Conservation (phyloP, 2,329 filamentous ascomycete species). For the Bipolaris victoriae region DNA sequence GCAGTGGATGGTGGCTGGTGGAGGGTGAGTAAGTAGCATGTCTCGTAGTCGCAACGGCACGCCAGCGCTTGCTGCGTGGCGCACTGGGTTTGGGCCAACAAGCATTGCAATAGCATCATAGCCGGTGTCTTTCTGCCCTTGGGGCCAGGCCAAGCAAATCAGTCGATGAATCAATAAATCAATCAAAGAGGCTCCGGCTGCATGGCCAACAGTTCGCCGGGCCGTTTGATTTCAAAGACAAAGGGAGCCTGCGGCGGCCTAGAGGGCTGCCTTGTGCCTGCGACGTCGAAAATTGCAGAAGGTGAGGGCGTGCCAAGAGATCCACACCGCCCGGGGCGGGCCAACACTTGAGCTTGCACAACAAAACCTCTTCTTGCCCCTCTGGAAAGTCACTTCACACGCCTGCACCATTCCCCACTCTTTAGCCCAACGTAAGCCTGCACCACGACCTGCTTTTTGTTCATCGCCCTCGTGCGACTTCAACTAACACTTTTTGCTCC, state of each 20-base stretch:
- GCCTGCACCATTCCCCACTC: constrained; percentile 37
- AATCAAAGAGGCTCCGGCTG: not conserved
- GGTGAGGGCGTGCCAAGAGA: constrained; percentile 25
- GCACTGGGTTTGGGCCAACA: constrained; percentile 40
- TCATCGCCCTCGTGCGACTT: constrained; percentile 18
- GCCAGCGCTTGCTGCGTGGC: constrained; percentile 40
- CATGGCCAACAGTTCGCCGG: not conserved
- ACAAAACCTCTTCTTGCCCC: constrained; percentile 47
- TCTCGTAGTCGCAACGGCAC: constrained; percentile 10
- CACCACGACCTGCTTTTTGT: constrained; percentile 20
- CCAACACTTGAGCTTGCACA: constrained; percentile 39
- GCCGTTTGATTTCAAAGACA: constrained; percentile 23
- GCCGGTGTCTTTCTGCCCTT: constrained; percentile 35
- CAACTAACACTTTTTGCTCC: constrained; percentile 22
- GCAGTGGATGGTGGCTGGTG: constrained; percentile 3
- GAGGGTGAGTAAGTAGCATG: not conserved
- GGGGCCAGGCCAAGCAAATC: not conserved
- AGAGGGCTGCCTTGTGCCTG: constrained; percentile 25
- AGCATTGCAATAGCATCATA: constrained; percentile 48
- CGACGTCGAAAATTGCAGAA: constrained; percentile 23
- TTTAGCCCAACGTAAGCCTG: constrained; percentile 34
- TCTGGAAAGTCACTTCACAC: constrained; percentile 32
- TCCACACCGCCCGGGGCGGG: constrained; percentile 38
- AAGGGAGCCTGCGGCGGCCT: constrained; percentile 29
- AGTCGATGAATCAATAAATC: not conserved